Evolutionary conservation across 768 basidiomycete species (phyloP), one percentile per base, ranked within the genome.

Genomic region (Amanita subjunquillea): DNA sequence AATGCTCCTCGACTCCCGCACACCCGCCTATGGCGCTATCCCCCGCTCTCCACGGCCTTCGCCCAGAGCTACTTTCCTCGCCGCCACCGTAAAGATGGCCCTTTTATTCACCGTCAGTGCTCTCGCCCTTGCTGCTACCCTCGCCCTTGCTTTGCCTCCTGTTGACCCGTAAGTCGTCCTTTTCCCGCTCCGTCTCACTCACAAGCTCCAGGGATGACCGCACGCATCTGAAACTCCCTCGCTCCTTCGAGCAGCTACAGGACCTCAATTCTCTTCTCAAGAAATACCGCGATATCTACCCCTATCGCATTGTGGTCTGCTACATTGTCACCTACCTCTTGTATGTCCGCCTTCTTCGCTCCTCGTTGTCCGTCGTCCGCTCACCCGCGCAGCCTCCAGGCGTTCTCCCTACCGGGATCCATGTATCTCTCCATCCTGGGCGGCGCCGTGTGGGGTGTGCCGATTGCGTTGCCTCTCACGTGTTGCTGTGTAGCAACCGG

Each of bases 361-460:
- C 20, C 8, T 39, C 49, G 17, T 17, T 17, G 8, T 30, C 30
- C 30, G 1, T 30, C 27, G 22, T 29, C 32, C n/a, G 39, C 54
- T 57, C 53, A 50, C 54, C 23, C 20, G 20, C 37, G 8, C 62
- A 95, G 93, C 69, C 75, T 97, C 6, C 94, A 98, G 74, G 91
- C 92, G 0, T 98, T 97, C 69, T 94, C 93, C 6, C 77, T 97
- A 12, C 94, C 95, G 0, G 94, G 94, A 1, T 95, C 92, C 40
- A 95, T 98, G 93, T 98, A 98, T 64, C 80, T 98, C 45, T 92
- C 92, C 50, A 96, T 98, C 61, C 82, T 97, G 10, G 93, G 89
- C 17, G 95, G 95, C 32, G 95, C 95, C 0, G 87, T 96, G 3
- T 98, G 92, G 84, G 94, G 94, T 37, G 84, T 95, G 27, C 69